These are phyloP conservation scores for Zasmidium citrigriseum DNA, from an alignment of 2,329 filamentous ascomycete species.

Conservation along the genomic window DNA sequence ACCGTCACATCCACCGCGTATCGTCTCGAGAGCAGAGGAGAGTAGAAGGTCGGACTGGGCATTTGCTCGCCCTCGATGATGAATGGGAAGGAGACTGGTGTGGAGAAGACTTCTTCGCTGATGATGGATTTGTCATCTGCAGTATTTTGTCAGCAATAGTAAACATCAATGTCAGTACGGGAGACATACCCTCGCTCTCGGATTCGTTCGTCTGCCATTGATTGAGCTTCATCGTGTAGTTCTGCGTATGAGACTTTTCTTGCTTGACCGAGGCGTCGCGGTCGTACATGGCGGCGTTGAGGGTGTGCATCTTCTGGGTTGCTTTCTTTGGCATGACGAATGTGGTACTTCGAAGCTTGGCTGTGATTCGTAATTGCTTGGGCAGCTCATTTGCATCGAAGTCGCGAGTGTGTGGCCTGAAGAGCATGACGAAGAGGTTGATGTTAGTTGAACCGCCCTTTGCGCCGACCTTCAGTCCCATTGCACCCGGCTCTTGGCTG, in stretches of 20 bases:
- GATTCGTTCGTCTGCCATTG: slow-evolving; percentile 13
- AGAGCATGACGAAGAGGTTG: slow-evolving; percentile 10
- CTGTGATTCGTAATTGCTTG: slow-evolving; percentile 9
- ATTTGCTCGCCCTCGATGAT: slow-evolving; percentile 1
- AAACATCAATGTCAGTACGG: not conserved
- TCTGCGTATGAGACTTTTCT: slow-evolving; percentile 5
- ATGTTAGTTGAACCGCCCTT: slow-evolving; percentile 3
- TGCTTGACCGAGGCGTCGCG: slow-evolving; percentile 9
- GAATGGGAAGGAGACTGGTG: slow-evolving; percentile 8
- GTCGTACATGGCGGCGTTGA: not conserved
- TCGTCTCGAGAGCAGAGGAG: slow-evolving; percentile 13
- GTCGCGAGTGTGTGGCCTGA: not conserved
- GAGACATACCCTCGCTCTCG: slow-evolving; percentile 13
- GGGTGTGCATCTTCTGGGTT: slow-evolving; percentile 4
- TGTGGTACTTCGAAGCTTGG: slow-evolving; percentile 12
- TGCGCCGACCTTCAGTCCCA: not conserved
- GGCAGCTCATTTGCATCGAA: not conserved
- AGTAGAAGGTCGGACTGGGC: slow-evolving; percentile 12
- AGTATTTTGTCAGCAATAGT: not conserved
- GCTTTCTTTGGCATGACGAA: slow-evolving; percentile 12
- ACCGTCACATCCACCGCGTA: slow-evolving; percentile 14
- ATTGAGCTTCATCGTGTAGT: not conserved
- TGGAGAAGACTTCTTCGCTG: slow-evolving; percentile 13
- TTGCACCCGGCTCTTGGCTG: slow-evolving; percentile 12
- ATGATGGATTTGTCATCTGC: slow-evolving; percentile 7